Conservation (phyloP, 108 stramenopile species). For the Aurantiochytrium sp. region DNA sequence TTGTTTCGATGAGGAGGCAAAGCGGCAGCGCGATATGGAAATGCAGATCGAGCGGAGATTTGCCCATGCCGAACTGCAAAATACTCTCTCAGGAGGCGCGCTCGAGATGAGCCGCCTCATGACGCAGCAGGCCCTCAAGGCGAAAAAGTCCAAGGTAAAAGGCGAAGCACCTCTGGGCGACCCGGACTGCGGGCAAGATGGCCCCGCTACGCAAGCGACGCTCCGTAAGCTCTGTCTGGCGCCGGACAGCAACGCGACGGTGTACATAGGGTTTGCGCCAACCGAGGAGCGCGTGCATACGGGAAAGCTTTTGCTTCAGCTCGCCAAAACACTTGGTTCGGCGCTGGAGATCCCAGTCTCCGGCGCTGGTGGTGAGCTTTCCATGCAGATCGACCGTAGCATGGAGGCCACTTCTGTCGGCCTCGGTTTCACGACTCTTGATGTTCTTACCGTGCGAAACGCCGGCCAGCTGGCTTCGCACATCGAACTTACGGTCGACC, state of each 20-base stretch:
- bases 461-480: not conserved
- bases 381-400: not conserved
- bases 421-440: not conserved
- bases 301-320: not conserved
- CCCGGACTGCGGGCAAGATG: not conserved
- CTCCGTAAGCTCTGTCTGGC: not conserved
- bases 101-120: not conserved
- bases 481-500: not conserved
- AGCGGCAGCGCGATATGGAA: not conserved
- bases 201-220: not conserved
- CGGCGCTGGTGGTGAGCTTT: not conserved
- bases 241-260: not conserved
- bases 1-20: not conserved
- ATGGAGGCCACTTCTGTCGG: not conserved
- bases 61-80: not conserved
- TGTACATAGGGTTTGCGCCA: not conserved
- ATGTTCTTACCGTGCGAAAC: not conserved
- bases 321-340: not conserved
- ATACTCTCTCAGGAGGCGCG: not conserved
- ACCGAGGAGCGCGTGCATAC: not conserved
- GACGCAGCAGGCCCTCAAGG: not conserved
- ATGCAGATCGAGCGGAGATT: not conserved
- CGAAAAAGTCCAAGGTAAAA: not conserved
- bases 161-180: not conserved
- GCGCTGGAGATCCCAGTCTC: not conserved